Conservation (phyloP, 1,139 yeast genomes). For the Blastobotrys arbuscula region DNA sequence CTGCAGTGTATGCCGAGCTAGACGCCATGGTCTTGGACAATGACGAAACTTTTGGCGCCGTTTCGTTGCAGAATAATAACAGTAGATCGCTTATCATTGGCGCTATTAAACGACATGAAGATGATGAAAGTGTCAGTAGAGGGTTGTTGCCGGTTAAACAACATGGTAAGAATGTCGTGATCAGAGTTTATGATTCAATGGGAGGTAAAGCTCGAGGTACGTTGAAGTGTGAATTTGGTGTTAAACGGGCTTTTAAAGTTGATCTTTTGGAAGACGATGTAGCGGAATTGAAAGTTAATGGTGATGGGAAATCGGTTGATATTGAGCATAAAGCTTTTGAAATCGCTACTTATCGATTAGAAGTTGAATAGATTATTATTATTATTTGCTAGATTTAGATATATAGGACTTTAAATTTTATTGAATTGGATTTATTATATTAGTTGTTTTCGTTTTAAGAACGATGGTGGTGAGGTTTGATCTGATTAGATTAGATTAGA, state of each 20-base stretch:
- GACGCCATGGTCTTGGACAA: conserved; percentile 4
- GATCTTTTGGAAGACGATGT: conserved; percentile 67
- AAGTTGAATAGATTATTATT: conserved; percentile 5
- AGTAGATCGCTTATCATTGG: conserved; percentile 56
- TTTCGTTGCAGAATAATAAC: conserved; percentile 24
- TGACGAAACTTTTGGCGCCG: conserved; percentile 6
- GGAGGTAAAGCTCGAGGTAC: conserved; percentile 67
- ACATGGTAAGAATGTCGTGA: conserved; percentile 47
- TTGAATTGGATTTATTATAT: not conserved
- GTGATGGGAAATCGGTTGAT: conserved; percentile 22
- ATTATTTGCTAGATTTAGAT: not conserved
- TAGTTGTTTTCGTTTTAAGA: not conserved
- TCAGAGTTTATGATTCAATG: conserved; percentile 77
- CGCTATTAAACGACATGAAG: conserved; percentile 82
- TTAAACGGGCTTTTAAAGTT: conserved; percentile 52
- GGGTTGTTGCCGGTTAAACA: conserved; percentile 42
- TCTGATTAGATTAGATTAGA: too few relatives aligned
- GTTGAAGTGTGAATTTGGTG: conserved; percentile 39
- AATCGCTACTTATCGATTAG: conserved; percentile 46
- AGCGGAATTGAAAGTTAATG: conserved; percentile 36
- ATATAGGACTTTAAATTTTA: not conserved
- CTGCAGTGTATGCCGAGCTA: conserved; percentile 13
- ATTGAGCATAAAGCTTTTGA: conserved; percentile 66
- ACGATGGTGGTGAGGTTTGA: too few relatives aligned
- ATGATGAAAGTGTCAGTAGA: conserved; percentile 50